These are phyloP conservation scores for Sclerotinia sclerotiorum DNA, from an alignment of 2,329 filamentous ascomycete genomes.

Conservation along the genomic window DNA sequence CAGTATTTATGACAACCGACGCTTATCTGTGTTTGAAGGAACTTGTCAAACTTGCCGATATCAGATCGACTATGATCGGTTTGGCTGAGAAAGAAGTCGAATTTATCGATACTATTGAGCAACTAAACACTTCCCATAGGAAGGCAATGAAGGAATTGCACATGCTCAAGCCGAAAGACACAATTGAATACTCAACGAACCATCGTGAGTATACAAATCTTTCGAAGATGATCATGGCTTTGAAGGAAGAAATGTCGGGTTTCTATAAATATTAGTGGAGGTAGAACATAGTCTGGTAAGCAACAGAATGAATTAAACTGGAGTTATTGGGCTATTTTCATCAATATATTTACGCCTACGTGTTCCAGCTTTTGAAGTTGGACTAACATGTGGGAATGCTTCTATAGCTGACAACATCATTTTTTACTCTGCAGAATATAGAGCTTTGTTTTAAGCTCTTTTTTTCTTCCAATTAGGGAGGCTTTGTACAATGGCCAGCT, in stretches of 20 bases:
- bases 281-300: background rate
- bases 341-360: background rate
- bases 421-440: background rate
- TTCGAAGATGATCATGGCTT: background rate
- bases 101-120: background rate
- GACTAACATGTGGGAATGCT: background rate
- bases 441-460: background rate
- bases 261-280: background rate
- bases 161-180: background rate
- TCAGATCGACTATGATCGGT: background rate
- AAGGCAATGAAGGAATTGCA: background rate
- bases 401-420: background rate
- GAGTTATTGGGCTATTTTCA: background rate
- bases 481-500: background rate
- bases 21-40: background rate
- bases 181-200: background rate
- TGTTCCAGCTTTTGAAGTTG: background rate
- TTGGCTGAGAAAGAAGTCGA: background rate
- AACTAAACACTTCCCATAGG: background rate
- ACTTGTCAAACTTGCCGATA: background rate
- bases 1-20: background rate
- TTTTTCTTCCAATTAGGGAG: background rate
- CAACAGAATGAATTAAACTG: background rate
- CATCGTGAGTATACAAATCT: background rate
- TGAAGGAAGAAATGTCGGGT: background rate